These are phyloP conservation scores for Trifolium fragiferum DNA, from an alignment of 306 rosid genomes.

Conservation along the genomic window DNA sequence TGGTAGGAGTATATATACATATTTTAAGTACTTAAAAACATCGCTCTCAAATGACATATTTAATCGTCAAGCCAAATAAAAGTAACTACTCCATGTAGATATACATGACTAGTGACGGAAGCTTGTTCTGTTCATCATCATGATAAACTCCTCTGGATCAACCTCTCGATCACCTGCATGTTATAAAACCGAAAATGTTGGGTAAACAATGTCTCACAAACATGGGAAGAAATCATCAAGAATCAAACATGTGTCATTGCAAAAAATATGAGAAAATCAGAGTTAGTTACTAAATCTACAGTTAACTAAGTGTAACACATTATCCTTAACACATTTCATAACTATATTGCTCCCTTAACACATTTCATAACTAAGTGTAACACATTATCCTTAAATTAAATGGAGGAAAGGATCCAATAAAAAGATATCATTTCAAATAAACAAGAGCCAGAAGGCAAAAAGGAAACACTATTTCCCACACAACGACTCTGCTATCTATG, in stretches of 20 bases:
- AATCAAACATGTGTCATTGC: background rate
- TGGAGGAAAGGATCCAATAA: conserved; percentile 4
- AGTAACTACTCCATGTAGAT: conserved; percentile 15
- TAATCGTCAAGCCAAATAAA: conserved; percentile 32
- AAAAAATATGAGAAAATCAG: background rate
- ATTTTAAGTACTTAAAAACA: too few relatives aligned
- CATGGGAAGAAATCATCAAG: conserved; percentile 18
- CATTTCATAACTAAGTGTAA: background rate
- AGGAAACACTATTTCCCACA: conserved; percentile 14
- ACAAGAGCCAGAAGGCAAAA: background rate
- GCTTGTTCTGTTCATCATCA: conserved; percentile 71
- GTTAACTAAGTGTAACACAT: background rate
- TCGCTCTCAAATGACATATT: too few relatives aligned
- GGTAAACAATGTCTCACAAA: conserved; percentile 14
- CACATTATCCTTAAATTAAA: background rate
- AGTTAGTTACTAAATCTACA: background rate
- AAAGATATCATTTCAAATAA: background rate
- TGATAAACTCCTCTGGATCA: conserved; percentile 57
- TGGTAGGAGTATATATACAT: too few relatives aligned
- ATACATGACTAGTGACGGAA: conserved; percentile 35
- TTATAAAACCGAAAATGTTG: conserved; percentile 19
- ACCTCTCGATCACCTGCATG: conserved; percentile 77
- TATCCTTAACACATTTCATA: conserved; percentile 3
- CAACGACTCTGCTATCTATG: background rate
- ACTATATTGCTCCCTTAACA: background rate